Evolutionary conservation across 2,329 filamentous ascomycete genomes (phyloP), one percentile per base, ranked within the genome.

Genomic region (Helminthosporium solani): DNA sequence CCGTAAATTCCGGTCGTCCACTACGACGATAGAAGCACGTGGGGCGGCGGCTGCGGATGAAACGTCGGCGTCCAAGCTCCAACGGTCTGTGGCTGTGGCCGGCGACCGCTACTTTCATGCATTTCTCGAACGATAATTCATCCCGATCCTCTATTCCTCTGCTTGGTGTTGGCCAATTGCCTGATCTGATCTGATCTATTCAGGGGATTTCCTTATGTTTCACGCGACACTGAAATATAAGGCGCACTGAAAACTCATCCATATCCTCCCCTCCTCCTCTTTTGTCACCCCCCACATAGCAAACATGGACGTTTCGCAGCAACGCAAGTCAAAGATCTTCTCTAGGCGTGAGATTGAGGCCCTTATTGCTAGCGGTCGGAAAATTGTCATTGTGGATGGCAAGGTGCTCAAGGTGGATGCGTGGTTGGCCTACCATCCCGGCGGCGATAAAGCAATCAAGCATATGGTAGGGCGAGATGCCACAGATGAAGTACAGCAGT

Each of bases 401-500:
- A 82, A 84, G 60, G 90, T 96, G 8, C 72, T 97, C 57, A 96
- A 90, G 73, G 84, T 90, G 25, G 92, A 97, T 70, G 79, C 86
- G 31, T 99, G 90, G 89, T 75, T 95, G 42, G 83, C 83, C 42
- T 96, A 88, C 64, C 94, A 97, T 63, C 94, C 94, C 11, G 94
- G 94, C 46, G 94, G 94, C 58, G 85, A 92, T 61, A 94, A 90
- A 72, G 82, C 92, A 44, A 95, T 99, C 54, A 77, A 83, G 67
- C 94, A 99, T 67, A 94, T 96, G 90, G 82, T 97, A 50, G 90
- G 90, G 51, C 83, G 87, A 72, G 90, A 96, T 81, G 92, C 90
- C 40, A 96, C 92, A 9, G 91, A 96, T 70, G 94, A 97, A 72
- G 85, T 97, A 51, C 89, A 86, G 69, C 88, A 86, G 89, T 96